These are phyloP conservation scores for Polytrichum formosum DNA, from an alignment of 225 moss, liverwort and hornwort species.

Conservation along the genomic window DNA sequence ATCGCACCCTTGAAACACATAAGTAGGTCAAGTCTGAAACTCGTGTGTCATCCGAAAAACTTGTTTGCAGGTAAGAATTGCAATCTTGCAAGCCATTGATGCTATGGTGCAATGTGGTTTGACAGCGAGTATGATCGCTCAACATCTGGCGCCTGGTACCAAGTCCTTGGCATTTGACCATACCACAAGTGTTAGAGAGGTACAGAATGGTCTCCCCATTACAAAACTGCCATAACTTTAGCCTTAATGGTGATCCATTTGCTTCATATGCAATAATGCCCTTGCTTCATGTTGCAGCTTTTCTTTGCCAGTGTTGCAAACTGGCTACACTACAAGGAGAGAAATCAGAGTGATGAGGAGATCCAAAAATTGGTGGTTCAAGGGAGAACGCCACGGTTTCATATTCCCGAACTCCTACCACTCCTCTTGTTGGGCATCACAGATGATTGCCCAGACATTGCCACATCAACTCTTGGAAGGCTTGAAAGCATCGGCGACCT, in stretches of 20 bases:
- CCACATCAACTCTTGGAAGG: slow-evolving; percentile 46
- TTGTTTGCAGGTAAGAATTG: slow-evolving; percentile 65
- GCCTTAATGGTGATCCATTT: background rate
- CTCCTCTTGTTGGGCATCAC: slow-evolving; percentile 73
- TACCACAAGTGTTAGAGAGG: slow-evolving; percentile 56
- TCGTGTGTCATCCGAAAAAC: background rate
- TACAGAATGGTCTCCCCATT: background rate
- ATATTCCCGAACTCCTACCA: slow-evolving; percentile 62
- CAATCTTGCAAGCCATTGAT: slow-evolving; percentile 68
- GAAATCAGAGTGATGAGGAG: slow-evolving; percentile 33
- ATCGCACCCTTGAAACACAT: background rate
- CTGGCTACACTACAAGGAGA: slow-evolving; percentile 72
- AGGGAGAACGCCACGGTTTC: slow-evolving; percentile 50
- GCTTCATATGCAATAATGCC: background rate
- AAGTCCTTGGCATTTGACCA: slow-evolving; percentile 82
- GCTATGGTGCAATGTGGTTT: slow-evolving; percentile 63
- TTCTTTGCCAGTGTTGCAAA: slow-evolving; percentile 70
- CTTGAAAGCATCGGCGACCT: slow-evolving; percentile 71
- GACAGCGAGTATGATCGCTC: slow-evolving; percentile 50
- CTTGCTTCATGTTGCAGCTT: slow-evolving; percentile 38
- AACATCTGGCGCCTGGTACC: slow-evolving; percentile 61
- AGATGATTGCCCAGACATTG: slow-evolving; percentile 67
- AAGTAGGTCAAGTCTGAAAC: no score
- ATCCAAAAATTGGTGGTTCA: slow-evolving; percentile 17
- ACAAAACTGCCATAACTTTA: no score